phyloP scores from a whole-genome alignment of 257 asterid genomes.

The Leptodermis oblonga region DNA sequence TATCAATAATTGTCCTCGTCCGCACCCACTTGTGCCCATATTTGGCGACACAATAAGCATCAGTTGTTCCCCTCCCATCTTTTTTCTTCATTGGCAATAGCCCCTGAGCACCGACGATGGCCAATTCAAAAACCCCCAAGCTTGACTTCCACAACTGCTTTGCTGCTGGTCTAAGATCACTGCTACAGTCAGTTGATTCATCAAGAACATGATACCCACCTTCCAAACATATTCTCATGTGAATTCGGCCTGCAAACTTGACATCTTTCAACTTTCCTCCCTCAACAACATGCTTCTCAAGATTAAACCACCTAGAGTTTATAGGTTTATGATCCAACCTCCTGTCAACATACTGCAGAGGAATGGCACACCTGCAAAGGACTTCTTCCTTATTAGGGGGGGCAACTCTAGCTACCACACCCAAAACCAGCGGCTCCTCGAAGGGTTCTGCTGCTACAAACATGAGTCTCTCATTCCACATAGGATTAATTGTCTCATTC shows the following conservation, averaged over 20 bases:
- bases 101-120: constrained; percentile 39
- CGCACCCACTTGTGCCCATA: constrained; percentile 54
- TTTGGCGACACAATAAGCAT: constrained; percentile 51
- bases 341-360: constrained; percentile 30
- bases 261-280: constrained; percentile 41
- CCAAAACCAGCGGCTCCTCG: constrained; percentile 44
- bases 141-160: constrained; percentile 45
- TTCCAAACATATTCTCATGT: constrained; percentile 45
- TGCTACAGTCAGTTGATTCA: constrained; percentile 48
- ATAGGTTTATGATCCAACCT: constrained; percentile 42
- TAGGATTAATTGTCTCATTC: constrained; percentile 36
- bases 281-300: constrained; percentile 43
- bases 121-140: constrained; percentile 47
- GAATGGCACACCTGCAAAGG: constrained; percentile 41
- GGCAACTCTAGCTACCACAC: constrained; percentile 43
- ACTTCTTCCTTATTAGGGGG: constrained; percentile 45
- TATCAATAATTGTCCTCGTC: constrained; percentile 42
- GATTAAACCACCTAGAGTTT: constrained; percentile 40
- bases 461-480: constrained; percentile 53
- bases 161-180: constrained; percentile 50
- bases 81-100: constrained; percentile 42
- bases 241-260: constrained; percentile 46
- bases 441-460: constrained; percentile 49
- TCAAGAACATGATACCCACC: constrained; percentile 54
- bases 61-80: constrained; percentile 43